A percentile compares a stretch with the other conserved stretches of the same genome.
phyloP scores from a whole-genome alignment of 371 early-diverging fungal species.

The Fennellomyces sp. region DNA sequence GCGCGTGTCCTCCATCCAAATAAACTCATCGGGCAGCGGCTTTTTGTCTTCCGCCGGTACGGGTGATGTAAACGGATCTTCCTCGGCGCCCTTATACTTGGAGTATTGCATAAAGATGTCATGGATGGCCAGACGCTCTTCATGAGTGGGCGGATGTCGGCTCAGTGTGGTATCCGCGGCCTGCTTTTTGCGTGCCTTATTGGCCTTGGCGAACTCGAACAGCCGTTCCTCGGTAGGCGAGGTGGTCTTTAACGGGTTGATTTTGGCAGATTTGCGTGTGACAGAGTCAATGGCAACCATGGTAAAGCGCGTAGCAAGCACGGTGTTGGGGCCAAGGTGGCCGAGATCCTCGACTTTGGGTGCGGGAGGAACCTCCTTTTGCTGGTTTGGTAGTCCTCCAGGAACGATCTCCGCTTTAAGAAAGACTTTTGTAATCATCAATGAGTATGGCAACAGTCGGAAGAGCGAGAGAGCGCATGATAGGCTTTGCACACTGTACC shows the following conservation, averaged over 20 bases:
- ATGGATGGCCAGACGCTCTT: constrained; percentile 86
- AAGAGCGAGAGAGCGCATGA: too few species aligned
- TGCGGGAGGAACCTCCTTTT: too few species aligned
- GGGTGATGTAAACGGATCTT: background rate
- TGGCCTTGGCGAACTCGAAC: constrained; percentile 73
- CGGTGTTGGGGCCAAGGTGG: constrained; percentile 46
- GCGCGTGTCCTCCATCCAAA: constrained; percentile 84
- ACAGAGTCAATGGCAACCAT: constrained; percentile 89
- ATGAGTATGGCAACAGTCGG: background rate
- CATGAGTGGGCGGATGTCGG: constrained; percentile 78
- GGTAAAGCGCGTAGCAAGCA: constrained; percentile 82
- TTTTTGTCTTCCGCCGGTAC: constrained; percentile 12
- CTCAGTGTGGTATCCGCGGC: constrained; percentile 59
- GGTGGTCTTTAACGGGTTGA: constrained; percentile 75
- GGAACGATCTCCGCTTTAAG: constrained; percentile 19
- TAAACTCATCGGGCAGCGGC: constrained; percentile 38
- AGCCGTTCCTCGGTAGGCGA: constrained; percentile 76
- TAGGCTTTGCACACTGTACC: constrained; percentile 33
- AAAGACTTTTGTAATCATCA: constrained; percentile 9
- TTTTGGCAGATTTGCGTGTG: constrained; percentile 70
- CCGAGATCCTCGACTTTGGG: constrained; percentile 6
- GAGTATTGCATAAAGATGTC: constrained; percentile 73
- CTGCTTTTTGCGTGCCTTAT: constrained; percentile 69
- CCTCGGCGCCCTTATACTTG: constrained; percentile 8
- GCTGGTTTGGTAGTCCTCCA: constrained; percentile 3